Conservation (phyloP, 1,284 basidiomycete genomes). For the Cerioporus squamosus region DNA sequence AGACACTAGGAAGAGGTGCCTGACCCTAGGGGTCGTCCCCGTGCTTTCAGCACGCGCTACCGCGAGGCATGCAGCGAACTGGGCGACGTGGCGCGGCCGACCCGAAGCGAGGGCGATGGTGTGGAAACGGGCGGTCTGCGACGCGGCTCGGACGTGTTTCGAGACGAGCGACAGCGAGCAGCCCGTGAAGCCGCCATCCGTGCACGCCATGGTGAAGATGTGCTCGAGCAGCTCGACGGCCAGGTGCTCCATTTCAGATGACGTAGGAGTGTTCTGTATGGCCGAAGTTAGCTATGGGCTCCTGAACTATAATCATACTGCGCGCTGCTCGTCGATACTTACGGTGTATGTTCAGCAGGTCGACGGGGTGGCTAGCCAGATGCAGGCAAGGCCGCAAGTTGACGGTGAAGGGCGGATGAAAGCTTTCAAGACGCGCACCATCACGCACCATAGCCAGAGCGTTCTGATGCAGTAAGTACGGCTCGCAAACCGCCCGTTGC, state of each 20-base stretch:
- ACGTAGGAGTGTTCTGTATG: no score
- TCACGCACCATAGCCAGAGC: no score
- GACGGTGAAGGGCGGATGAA: no score
- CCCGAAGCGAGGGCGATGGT: not conserved
- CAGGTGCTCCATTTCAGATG: not conserved
- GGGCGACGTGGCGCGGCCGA: not conserved
- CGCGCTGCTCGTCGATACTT: no score
- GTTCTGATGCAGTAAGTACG: no score
- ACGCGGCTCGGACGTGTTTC: not conserved
- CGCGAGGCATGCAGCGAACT: not conserved
- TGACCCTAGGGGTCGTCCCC: not conserved
- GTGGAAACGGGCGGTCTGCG: not conserved
- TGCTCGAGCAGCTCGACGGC: not conserved
- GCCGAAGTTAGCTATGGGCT: no score
- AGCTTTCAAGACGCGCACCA: no score
- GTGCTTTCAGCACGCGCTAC: not conserved
- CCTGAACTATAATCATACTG: no score
- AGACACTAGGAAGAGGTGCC: not conserved
- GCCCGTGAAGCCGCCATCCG: slow-evolving; percentile 1
- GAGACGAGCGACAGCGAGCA: slow-evolving; percentile 1
- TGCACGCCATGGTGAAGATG: not conserved
- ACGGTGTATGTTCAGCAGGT: no score
- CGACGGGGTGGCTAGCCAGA: no score
- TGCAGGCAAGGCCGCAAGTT: no score
- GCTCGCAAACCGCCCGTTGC: no score